phyloP scores from a whole-genome alignment of 768 basidiomycete species.

The Mycena haematopus region DNA sequence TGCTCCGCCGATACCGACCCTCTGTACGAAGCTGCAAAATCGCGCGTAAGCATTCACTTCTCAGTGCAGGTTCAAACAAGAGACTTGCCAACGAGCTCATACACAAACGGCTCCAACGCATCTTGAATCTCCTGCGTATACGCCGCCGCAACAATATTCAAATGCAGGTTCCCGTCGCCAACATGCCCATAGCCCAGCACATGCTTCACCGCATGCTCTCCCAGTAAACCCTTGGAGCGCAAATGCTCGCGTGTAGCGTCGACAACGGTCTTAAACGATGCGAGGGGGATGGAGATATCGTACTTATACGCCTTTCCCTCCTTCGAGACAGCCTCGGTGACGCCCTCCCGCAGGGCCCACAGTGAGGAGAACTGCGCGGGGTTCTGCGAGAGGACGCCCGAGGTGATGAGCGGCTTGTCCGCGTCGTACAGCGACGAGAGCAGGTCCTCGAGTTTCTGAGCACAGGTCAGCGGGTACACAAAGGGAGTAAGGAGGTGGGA shows the following conservation, averaged over 20 bases:
- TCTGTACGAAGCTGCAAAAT: slow-evolving; percentile 64
- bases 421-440: slow-evolving; percentile 79
- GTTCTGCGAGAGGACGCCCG: slow-evolving; percentile 91
- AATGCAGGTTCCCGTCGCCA: slow-evolving; percentile 95
- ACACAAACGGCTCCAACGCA: slow-evolving; percentile 93
- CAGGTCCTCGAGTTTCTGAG: slow-evolving; percentile 85
- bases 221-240: slow-evolving; percentile 69
- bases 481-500: slow-evolving; percentile 5
- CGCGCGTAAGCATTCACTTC: neutral
- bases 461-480: neutral
- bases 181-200: slow-evolving; percentile 96
- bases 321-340: slow-evolving; percentile 92
- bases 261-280: slow-evolving; percentile 86
- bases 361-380: slow-evolving; percentile 88
- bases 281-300: slow-evolving; percentile 88
- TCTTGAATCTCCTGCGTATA: slow-evolving; percentile 86
- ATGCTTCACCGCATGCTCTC: slow-evolving; percentile 76
- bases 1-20: slow-evolving; percentile 98
- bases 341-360: slow-evolving; percentile 91
- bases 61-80: slow-evolving; percentile 7
- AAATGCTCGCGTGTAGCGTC: slow-evolving; percentile 80
- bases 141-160: slow-evolving; percentile 86
- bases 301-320: slow-evolving; percentile 98
- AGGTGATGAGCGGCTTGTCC: slow-evolving; percentile 79
- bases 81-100: slow-evolving; percentile 82